Percentiles rank a stretch among this genome's conserved stretches.
Conservation (phyloP, 495 filamentous ascomycete species). For the Choiromyces venosus region DNA sequence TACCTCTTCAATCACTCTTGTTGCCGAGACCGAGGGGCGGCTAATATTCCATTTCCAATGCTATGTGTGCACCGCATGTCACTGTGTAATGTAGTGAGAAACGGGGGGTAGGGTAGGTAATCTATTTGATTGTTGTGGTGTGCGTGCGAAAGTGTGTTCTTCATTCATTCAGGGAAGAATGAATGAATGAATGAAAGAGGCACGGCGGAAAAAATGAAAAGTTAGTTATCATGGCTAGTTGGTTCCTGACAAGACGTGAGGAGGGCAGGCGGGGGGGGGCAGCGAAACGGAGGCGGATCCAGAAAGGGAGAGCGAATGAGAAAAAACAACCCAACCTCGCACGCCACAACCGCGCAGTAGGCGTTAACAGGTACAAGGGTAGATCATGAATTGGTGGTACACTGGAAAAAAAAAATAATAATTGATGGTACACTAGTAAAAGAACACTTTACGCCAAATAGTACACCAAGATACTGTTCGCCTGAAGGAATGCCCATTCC, state of each 20-base stretch:
- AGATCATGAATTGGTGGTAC: too few species aligned
- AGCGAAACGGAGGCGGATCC: slow-evolving; percentile 1
- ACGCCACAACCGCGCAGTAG: neutral
- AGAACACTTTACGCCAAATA: too few species aligned
- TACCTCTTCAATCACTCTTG: neutral
- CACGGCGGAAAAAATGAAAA: neutral
- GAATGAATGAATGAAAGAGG: neutral
- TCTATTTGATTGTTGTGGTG: neutral
- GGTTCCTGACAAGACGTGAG: neutral
- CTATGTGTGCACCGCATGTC: neutral
- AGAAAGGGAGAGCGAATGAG: neutral
- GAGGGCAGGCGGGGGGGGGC: neutral
- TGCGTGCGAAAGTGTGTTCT: neutral
- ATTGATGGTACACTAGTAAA: too few species aligned
- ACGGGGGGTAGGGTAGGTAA: neutral
- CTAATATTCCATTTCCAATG: neutral
- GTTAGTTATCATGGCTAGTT: neutral
- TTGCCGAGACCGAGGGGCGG: neutral
- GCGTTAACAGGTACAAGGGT: too few species aligned
- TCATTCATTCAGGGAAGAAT: neutral
- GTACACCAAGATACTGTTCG: neutral
- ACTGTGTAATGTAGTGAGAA: neutral
- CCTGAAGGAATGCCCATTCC: too few species aligned
- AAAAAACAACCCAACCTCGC: neutral
- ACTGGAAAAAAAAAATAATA: too few species aligned